Conservation (phyloP, 495 filamentous ascomycete species). For the Cercophora scortea region DNA sequence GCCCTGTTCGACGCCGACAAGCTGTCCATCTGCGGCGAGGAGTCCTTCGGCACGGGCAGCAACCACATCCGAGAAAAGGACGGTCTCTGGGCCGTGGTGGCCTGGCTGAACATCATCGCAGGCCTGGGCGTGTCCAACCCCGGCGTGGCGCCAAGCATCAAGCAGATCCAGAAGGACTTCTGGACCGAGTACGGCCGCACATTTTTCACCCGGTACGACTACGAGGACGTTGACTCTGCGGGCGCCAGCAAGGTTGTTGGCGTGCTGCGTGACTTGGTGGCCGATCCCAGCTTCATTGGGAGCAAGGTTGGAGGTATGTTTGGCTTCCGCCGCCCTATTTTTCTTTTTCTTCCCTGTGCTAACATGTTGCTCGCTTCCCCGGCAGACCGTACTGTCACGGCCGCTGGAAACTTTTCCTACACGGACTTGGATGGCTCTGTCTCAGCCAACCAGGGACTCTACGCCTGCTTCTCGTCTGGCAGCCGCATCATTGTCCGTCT, state of each 20-base stretch:
- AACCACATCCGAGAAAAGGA: slow-evolving; percentile 99
- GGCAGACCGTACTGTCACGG: slow-evolving; percentile 64
- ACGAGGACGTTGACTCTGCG: slow-evolving; percentile 85
- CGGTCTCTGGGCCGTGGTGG: slow-evolving; percentile 92
- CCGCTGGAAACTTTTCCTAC: slow-evolving; percentile 94
- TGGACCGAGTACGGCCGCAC: slow-evolving; percentile 94
- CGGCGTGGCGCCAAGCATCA: slow-evolving; percentile 73
- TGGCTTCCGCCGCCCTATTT: no score
- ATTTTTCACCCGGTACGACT: slow-evolving; percentile 99
- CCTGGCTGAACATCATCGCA: slow-evolving; percentile 98
- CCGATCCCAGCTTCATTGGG: slow-evolving; percentile 63
- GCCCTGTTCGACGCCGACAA: slow-evolving; percentile 94
- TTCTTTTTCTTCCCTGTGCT: neutral
- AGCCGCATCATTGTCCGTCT: slow-evolving; percentile 89
- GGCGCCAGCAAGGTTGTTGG: slow-evolving; percentile 83
- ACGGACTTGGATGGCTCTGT: slow-evolving; percentile 95
- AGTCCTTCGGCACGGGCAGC: slow-evolving; percentile 96
- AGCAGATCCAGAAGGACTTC: slow-evolving; percentile 92
- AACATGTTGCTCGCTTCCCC: slow-evolving; percentile 2
- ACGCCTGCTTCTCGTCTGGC: slow-evolving; percentile 88
- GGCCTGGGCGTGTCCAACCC: slow-evolving; percentile 79
- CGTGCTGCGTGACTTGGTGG: slow-evolving; percentile 63
- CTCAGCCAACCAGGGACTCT: slow-evolving; percentile 91
- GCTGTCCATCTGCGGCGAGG: slow-evolving; percentile 97
- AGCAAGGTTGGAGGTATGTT: slow-evolving; percentile 62